Evolutionary conservation across 805 yeast genomes (phyloP).

Genomic region (Saturnispora serradocipensis): DNA sequence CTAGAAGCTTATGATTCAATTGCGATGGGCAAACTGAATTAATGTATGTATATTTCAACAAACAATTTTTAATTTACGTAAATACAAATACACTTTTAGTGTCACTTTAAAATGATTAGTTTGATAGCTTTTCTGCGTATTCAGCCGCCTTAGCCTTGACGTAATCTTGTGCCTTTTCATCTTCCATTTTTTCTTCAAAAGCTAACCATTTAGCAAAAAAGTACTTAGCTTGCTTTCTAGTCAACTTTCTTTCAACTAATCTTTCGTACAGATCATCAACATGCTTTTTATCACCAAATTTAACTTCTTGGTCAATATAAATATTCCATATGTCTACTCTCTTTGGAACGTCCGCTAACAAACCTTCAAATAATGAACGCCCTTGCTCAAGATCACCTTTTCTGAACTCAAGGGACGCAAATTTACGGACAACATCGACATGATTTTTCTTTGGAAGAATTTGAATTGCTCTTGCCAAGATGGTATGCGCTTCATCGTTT

Average conservation of each 20-base stretch:
- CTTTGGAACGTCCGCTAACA: constrained; percentile 81
- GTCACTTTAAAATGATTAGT: constrained; percentile 7
- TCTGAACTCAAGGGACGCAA: constrained; percentile 78
- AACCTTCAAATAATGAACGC: constrained; percentile 88
- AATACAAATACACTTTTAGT: constrained; percentile 3
- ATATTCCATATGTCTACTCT: constrained; percentile 93
- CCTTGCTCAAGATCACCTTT: constrained; percentile 93
- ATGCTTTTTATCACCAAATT: constrained; percentile 52
- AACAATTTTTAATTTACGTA: background rate
- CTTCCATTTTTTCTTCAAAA: constrained; percentile 62
- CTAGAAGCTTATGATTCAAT: no score
- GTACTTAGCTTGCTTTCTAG: constrained; percentile 86
- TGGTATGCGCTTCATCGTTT: constrained; percentile 55
- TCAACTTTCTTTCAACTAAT: constrained; percentile 54
- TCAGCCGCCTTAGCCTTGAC: constrained; percentile 89
- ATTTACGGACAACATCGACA: constrained; percentile 74
- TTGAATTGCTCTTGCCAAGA: constrained; percentile 68
- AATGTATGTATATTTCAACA: background rate
- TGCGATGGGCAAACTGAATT: no score
- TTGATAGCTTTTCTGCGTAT: constrained; percentile 31
- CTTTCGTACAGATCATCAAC: constrained; percentile 80
- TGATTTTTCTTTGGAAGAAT: constrained; percentile 64
- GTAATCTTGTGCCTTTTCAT: constrained; percentile 63
- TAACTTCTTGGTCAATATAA: constrained; percentile 87
- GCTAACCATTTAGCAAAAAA: constrained; percentile 89